phyloP scores from a whole-genome alignment of 805 yeast genomes.

The Nakazawaea molendinolei region DNA sequence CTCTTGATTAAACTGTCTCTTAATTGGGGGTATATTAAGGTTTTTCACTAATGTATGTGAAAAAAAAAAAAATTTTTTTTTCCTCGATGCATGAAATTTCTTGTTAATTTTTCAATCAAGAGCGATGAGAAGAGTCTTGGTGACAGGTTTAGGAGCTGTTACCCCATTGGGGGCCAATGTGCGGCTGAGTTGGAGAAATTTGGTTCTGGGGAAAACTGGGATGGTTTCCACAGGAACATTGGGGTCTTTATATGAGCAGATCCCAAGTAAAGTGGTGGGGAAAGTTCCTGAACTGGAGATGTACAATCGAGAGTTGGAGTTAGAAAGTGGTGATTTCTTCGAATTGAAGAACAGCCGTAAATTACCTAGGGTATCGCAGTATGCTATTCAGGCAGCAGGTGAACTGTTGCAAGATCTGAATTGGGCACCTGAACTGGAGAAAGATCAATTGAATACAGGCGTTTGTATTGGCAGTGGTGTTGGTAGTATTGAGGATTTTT shows the following conservation, averaged over 20 bases:
- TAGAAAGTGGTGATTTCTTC: conserved; percentile 32
- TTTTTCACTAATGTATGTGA: neutral
- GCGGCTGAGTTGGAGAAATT: conserved; percentile 42
- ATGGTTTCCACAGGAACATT: conserved; percentile 45
- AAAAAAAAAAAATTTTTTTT: no score
- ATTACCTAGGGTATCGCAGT: conserved; percentile 67
- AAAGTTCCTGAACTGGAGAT: conserved; percentile 42
- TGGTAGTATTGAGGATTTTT: conserved; percentile 74
- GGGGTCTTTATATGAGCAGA: conserved; percentile 35
- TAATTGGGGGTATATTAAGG: neutral
- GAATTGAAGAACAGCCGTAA: conserved; percentile 46
- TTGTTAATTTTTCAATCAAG: neutral
- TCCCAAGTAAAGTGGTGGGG: conserved; percentile 76
- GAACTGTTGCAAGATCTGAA: conserved; percentile 73
- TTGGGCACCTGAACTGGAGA: conserved; percentile 33
- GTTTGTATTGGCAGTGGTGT: conserved; percentile 92
- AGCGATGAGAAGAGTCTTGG: conserved; percentile 57
- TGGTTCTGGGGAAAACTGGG: conserved; percentile 51
- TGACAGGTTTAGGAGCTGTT: conserved; percentile 85
- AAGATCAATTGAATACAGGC: conserved; percentile 41
- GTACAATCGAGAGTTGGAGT: conserved; percentile 15
- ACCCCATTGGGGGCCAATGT: conserved; percentile 82
- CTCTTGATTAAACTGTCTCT: neutral
- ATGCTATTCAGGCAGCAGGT: conserved; percentile 66
- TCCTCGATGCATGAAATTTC: neutral